Percentiles rank a stretch among this genome's conserved stretches.
phyloP scores from a whole-genome alignment of 2,329 filamentous ascomycete species.

The Hirsutella rhossiliensis region DNA sequence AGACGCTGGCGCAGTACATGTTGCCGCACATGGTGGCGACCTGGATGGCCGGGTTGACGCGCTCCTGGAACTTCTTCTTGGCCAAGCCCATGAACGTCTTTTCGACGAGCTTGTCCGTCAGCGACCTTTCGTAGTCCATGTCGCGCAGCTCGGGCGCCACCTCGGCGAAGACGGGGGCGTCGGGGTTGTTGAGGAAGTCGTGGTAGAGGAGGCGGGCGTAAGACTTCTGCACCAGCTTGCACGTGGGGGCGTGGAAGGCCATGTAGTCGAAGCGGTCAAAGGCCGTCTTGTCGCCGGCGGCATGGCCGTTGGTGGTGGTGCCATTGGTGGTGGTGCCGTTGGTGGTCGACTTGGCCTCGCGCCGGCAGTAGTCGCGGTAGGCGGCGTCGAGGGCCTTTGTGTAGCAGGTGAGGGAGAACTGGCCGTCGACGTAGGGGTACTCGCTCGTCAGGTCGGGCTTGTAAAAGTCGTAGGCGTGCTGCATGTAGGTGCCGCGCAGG shows the following conservation, averaged over 20 bases:
- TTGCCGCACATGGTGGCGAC: slow-evolving; percentile 65
- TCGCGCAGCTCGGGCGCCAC: slow-evolving; percentile 66
- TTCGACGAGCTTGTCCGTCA: slow-evolving; percentile 72
- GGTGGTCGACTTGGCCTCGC: slow-evolving; percentile 47
- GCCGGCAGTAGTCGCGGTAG: slow-evolving; percentile 70
- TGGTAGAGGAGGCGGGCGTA: slow-evolving; percentile 78
- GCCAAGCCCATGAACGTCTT: slow-evolving; percentile 76
- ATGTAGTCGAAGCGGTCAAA: slow-evolving; percentile 78
- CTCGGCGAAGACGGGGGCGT: slow-evolving; percentile 56
- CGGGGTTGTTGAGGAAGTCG: slow-evolving; percentile 64
- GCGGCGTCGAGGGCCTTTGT: slow-evolving; percentile 67
- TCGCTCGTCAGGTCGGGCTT: slow-evolving; percentile 82
- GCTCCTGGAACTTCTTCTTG: slow-evolving; percentile 75
- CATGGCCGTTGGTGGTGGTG: slow-evolving; percentile 23
- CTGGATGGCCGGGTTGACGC: slow-evolving; percentile 60
- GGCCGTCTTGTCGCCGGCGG: slow-evolving; percentile 38
- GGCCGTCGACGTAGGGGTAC: slow-evolving; percentile 76
- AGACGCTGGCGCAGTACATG: slow-evolving; percentile 62
- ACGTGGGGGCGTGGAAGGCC: slow-evolving; percentile 72
- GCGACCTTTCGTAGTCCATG: slow-evolving; percentile 66
- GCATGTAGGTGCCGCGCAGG: slow-evolving; percentile 68
- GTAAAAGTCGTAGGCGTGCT: slow-evolving; percentile 82
- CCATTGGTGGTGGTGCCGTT: slow-evolving; percentile 42
- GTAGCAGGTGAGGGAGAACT: slow-evolving; percentile 75
- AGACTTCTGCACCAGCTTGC: slow-evolving; percentile 79